Evolutionary conservation across 2,329 filamentous ascomycete genomes (phyloP).

Genomic region (Aaosphaeria pasadenensis): DNA sequence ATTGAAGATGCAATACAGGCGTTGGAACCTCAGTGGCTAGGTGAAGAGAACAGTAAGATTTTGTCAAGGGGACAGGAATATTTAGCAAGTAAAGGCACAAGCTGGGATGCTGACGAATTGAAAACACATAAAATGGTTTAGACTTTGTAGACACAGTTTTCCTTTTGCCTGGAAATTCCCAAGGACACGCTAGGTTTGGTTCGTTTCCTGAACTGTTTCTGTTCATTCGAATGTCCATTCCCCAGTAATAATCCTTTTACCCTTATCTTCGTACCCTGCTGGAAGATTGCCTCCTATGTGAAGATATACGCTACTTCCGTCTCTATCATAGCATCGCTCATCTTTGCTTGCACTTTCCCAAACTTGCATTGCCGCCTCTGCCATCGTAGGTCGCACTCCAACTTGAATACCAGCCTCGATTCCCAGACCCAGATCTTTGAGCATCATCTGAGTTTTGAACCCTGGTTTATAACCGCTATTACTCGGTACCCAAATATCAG

Average conservation of each 20-base stretch:
- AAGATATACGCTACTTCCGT: slow-evolving; percentile 30
- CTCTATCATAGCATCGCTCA: slow-evolving; percentile 21
- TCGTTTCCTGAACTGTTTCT: neutral
- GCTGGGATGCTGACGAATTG: slow-evolving; percentile 13
- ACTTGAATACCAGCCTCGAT: slow-evolving; percentile 25
- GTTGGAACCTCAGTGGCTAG: slow-evolving; percentile 21
- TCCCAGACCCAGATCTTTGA: slow-evolving; percentile 30
- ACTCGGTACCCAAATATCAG: slow-evolving; percentile 28
- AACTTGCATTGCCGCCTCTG: slow-evolving; percentile 22
- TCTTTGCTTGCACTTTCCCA: slow-evolving; percentile 25
- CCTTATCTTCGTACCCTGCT: slow-evolving; percentile 23
- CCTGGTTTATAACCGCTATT: slow-evolving; percentile 31
- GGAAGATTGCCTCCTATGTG: slow-evolving; percentile 27
- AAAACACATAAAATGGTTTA: slow-evolving; percentile 1
- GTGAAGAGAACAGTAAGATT: slow-evolving; percentile 16
- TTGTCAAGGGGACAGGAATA: slow-evolving; percentile 17
- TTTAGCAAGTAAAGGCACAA: slow-evolving; percentile 9
- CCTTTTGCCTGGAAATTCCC: too few species aligned
- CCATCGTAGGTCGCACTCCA: slow-evolving; percentile 23
- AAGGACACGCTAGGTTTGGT: too few species aligned
- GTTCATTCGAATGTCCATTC: slow-evolving; percentile 18
- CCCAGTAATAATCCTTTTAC: slow-evolving; percentile 17
- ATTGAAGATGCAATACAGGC: slow-evolving; percentile 22
- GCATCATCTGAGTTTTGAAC: slow-evolving; percentile 35
- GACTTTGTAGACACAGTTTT: neutral